Percentiles rank a stretch among this genome's conserved stretches.
Evolutionary conservation across 1,139 yeast species (phyloP).

Genomic region (Pichia inconspicua): DNA sequence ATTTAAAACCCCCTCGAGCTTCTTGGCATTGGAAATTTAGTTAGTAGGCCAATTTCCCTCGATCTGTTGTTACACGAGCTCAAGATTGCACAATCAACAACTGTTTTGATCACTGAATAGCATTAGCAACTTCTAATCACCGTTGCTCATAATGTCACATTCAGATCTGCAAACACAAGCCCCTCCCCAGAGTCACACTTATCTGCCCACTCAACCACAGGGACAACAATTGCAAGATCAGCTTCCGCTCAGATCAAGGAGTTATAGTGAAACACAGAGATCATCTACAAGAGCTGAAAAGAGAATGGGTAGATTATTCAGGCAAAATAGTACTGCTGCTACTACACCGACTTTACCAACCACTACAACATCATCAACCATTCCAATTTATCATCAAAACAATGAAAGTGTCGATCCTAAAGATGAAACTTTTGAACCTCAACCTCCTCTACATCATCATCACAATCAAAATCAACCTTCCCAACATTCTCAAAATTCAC

Average conservation of each 20-base stretch:
- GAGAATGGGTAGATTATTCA: constrained; percentile 28
- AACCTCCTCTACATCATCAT: neutral
- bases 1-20: too few species aligned
- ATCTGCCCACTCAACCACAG: neutral
- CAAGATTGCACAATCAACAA: neutral
- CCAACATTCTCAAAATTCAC: neutral
- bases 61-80: neutral
- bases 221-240: constrained; percentile 1
- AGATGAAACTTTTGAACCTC: neutral
- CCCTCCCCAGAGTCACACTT: neutral
- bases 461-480: neutral
- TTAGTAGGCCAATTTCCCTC: neutral
- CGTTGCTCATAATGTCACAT: neutral
- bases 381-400: neutral
- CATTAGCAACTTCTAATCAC: neutral
- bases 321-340: constrained; percentile 19
- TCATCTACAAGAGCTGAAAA: constrained; percentile 26
- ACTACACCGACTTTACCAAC: neutral
- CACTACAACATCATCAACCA: neutral
- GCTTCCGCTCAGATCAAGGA: constrained; percentile 7
- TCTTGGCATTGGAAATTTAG: too few species aligned
- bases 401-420: neutral
- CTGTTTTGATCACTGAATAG: neutral
- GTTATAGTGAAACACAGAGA: constrained; percentile 13
- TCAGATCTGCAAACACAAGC: neutral